Base-by-base conservation (phyloP, 805 yeast genomes). In the Pichia paraexigua region DNA sequence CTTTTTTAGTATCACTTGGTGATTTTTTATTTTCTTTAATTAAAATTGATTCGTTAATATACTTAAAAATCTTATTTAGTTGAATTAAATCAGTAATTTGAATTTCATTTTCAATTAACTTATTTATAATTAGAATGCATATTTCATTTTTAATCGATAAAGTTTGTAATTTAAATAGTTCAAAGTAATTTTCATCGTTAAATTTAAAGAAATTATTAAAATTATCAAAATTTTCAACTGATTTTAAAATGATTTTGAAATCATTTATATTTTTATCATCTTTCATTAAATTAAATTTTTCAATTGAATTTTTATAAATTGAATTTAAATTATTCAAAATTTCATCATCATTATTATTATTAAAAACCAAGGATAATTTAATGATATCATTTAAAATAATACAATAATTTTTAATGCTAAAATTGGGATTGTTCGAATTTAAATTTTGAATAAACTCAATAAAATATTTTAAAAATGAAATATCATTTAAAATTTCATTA, bases 341-440 rank as follows among this genome's bases (percentile, higher is more conserved):
- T 0, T 75, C 70, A 8, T 88, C 85, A 61, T 86, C 86, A 43
- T 53, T 41, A 24, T 46, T 41, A 32, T 43, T 27, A 46, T 46
- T 35, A 68, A 82, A 87, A 5, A 76, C 72, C 41, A 88, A 71
- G 0, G 89, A 75, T 44, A 91, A 66, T 55, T 76, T 77, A 48
- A 85, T 73, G 32, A 87, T 73, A n/a, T 85, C 78, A 53, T 82
- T 83, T 44, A 88, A 69, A 21, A 90, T 71, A 1, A 77, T 72
- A 10, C 86, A 76, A 50, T 79, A 78, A 53, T 87, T 92, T 28
- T 77, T 80, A n/a, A 77, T 62, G 0, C 88, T 71, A n/a, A 89
- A 66, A 46, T 82, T 85, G 0, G 87, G 85, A 53, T 85, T 79
- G 11, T 74, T 66, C 46, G 79, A 72, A 49, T 75, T 73, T 35